These are phyloP conservation scores for Vaccinium vitisidaea DNA, from an alignment of 148 eudicot species.

Conservation along the genomic window DNA sequence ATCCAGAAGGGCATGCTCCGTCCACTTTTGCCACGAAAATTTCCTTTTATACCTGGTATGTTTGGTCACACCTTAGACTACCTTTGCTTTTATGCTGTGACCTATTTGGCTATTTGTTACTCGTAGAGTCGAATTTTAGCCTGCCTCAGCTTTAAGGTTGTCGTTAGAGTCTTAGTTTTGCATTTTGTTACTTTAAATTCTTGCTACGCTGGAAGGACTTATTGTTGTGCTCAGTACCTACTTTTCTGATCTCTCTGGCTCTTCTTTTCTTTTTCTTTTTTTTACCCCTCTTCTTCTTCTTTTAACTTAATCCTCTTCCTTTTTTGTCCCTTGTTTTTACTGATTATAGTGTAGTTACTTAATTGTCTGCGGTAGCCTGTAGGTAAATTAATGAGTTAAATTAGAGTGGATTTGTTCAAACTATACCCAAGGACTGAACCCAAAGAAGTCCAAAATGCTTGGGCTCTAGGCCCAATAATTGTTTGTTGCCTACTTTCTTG, in stretches of 20 bases:
- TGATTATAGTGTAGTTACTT: background rate
- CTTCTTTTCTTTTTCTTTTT: background rate
- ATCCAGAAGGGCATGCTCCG: slow-evolving; percentile 56
- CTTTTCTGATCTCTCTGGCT: background rate
- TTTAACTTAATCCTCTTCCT: background rate
- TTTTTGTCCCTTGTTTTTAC: background rate
- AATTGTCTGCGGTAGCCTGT: background rate
- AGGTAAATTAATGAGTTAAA: background rate
- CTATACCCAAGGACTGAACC: background rate
- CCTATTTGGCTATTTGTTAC: background rate
- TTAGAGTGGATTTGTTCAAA: background rate
- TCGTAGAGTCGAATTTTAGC: background rate
- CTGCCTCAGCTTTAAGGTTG: background rate
- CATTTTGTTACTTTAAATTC: background rate
- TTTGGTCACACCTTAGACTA: background rate
- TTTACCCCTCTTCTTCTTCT: background rate
- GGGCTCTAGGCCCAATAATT: background rate
- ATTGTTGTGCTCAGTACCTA: background rate
- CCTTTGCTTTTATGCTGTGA: background rate
- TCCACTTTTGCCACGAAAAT: slow-evolving; percentile 59
- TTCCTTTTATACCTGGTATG: slow-evolving; percentile 70
- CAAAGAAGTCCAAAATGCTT: background rate
- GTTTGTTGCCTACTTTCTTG: background rate
- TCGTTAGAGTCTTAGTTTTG: background rate
- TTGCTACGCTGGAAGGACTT: background rate